Base-by-base conservation (phyloP, 1,139 yeast genomes). In the Debaryomycetaceae sp. region DNA sequence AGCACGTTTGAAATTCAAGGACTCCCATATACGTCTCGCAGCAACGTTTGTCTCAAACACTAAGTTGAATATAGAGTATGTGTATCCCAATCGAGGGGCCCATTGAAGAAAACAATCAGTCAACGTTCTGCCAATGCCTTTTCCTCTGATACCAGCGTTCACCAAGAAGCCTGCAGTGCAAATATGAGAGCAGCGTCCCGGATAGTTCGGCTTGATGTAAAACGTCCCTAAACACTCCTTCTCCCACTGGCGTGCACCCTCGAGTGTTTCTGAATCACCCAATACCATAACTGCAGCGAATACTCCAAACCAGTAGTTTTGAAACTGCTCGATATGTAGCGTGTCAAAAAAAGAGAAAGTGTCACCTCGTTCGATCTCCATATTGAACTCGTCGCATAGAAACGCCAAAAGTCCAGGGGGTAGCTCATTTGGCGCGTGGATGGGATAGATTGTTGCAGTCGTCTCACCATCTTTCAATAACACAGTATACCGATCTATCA, bases 121-220 rank as follows among this genome's bases (percentile, higher is more conserved):
- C 50, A 93, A 64, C 0, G 95, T 86, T 47, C 83, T 72, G 5
- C 99, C 99, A 38, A 93, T 87, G 4, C 98, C 97, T 59, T 85
- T 86, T n/a, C 95, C 93, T 54, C 99, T 69, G 51, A 87, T 87
- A 49, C 96, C 96, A 1, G 96, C 95, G 63, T 90, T 89, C 2
- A 93, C 98, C 43, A 93, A 68, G 53, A 93, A 87, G 31, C 85
- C 86, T 2, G 89, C 96, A 0, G 96, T 88, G 56, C 96, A 90
- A n/a, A 93, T 85, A 62, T 91, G 98, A 0, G 95, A 81, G 41
- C 95, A 85, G 41, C 98, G 72, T 1, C 98, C 98, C 0, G 97
- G 96, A 58, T 85, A 93, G 57, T 89, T 87, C 5, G 97, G 95
- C 54, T 87, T 87, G 48, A 91, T 75, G 59, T 78, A 82, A 59